A percentile compares a stretch with the other conserved stretches of the same genome.
Conservation (phyloP, 2,329 filamentous ascomycete genomes). For the Fusarium cicatricum region DNA sequence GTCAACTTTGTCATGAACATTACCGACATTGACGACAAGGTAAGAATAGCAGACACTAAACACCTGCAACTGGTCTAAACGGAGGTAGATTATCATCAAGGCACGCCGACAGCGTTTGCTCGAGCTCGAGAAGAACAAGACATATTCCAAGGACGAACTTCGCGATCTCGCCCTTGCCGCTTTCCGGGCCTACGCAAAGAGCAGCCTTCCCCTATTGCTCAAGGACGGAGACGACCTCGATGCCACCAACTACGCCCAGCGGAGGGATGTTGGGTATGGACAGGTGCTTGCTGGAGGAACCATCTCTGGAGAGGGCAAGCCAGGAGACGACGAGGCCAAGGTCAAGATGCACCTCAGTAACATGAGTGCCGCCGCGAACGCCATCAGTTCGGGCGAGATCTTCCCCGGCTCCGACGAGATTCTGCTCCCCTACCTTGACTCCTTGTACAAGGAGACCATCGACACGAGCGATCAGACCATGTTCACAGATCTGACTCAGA, state of each 20-base stretch:
- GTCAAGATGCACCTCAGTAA: constrained; percentile 86
- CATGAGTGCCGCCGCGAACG: constrained; percentile 60
- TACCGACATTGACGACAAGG: constrained; percentile 83
- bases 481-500: constrained; percentile 85
- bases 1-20: constrained; percentile 94
- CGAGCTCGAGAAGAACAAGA: constrained; percentile 79
- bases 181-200: constrained; percentile 64
- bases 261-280: constrained; percentile 62
- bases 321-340: constrained; percentile 84
- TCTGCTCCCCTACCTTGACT: constrained; percentile 84
- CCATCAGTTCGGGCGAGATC: constrained; percentile 58
- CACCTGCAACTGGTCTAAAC: constrained; percentile 28
- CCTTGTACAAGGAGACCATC: constrained; percentile 67
- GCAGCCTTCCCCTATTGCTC: constrained; percentile 62
- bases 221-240: constrained; percentile 54
- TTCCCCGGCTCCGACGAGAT: constrained; percentile 70
- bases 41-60: constrained; percentile 40
- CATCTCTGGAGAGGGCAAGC: constrained; percentile 63
- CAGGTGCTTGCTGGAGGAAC: constrained; percentile 63
- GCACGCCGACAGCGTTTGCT: constrained; percentile 83
- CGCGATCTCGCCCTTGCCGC: constrained; percentile 59
- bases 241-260: constrained; percentile 58
- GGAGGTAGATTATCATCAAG: constrained; percentile 62
- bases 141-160: constrained; percentile 57
- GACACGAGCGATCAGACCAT: constrained; percentile 73